These are phyloP conservation scores for Aspergillus egyptiacus DNA, from an alignment of 495 filamentous ascomycete species.

Conservation along the genomic window DNA sequence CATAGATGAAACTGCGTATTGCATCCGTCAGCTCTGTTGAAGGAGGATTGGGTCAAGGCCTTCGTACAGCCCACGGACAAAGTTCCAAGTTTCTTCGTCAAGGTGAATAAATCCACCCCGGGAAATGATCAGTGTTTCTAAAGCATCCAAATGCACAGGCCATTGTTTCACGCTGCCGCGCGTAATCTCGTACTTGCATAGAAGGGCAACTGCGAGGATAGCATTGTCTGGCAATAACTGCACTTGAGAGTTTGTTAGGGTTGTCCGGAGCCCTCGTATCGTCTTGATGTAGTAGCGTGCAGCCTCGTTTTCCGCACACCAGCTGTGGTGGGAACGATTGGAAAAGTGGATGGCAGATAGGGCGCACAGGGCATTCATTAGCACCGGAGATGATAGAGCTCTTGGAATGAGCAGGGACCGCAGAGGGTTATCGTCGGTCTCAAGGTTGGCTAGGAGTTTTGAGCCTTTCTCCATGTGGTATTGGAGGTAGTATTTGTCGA, in stretches of 20 bases:
- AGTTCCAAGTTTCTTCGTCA: conserved; percentile 32
- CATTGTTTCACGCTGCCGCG: conserved; percentile 42
- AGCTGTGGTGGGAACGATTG: conserved; percentile 28
- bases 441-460: conserved; percentile 37
- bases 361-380: conserved; percentile 41
- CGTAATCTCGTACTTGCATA: conserved; percentile 43
- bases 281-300: conserved; percentile 35
- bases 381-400: conserved; percentile 37
- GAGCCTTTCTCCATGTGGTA: conserved; percentile 40
- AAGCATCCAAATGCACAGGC: conserved; percentile 36
- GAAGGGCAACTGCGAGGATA: conserved; percentile 36
- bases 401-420: conserved; percentile 38
- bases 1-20: conserved; percentile 33
- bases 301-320: conserved; percentile 29
- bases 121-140: conserved; percentile 35
- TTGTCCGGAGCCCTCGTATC: conserved; percentile 30
- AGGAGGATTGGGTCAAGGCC: not conserved
- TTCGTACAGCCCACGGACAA: conserved; percentile 37
- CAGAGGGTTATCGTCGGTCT: conserved; percentile 38
- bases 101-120: conserved; percentile 34
- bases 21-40: not conserved
- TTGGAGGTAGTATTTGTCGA: conserved; percentile 40
- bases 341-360: conserved; percentile 40
- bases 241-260: conserved; percentile 20
- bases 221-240: conserved; percentile 28